A percentile compares a stretch with the other conserved stretches of the same genome.
phyloP scores from a whole-genome alignment of 306 rosid species.

The Fagus sylvatica region DNA sequence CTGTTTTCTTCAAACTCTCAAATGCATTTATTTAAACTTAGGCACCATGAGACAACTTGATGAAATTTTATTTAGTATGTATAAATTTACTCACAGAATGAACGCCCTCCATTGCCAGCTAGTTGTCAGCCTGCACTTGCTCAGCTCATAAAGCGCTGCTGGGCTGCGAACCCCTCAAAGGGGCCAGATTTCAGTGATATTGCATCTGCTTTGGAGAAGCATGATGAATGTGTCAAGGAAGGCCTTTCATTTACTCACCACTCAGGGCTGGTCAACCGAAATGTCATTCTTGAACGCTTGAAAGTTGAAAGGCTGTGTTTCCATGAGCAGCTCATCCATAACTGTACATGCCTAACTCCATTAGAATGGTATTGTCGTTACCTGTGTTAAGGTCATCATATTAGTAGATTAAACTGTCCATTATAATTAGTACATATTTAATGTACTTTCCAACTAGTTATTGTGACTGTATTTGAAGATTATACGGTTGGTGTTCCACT shows the following conservation, averaged over 20 bases:
- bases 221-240: conserved; percentile 89
- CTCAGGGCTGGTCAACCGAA: conserved; percentile 59
- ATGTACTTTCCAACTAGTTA: conserved; percentile 41
- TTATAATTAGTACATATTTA: conserved; percentile 39
- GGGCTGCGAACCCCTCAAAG: conserved; percentile 92
- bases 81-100: conserved; percentile 57
- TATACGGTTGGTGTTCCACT: conserved; percentile 9
- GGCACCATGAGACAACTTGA: no score
- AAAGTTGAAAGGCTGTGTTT: conserved; percentile 81
- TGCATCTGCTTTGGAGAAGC: conserved; percentile 76
- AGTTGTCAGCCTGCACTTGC: conserved; percentile 93
- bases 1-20: no score
- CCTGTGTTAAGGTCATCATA: conserved; percentile 6
- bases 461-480: conserved; percentile 29
- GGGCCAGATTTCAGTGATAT: conserved; percentile 92
- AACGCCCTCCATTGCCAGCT: conserved; percentile 92
- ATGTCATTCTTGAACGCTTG: conserved; percentile 69
- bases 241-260: conserved; percentile 95
- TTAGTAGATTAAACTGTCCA: conserved; percentile 19
- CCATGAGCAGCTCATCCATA: conserved; percentile 68
- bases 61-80: background rate
- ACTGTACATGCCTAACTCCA: conserved; percentile 79
- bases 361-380: conserved; percentile 34
- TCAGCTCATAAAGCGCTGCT: conserved; percentile 88
- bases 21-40: no score